These are phyloP conservation scores for Capsella rubella DNA, from an alignment of 441 rosid species.

Conservation along the genomic window DNA sequence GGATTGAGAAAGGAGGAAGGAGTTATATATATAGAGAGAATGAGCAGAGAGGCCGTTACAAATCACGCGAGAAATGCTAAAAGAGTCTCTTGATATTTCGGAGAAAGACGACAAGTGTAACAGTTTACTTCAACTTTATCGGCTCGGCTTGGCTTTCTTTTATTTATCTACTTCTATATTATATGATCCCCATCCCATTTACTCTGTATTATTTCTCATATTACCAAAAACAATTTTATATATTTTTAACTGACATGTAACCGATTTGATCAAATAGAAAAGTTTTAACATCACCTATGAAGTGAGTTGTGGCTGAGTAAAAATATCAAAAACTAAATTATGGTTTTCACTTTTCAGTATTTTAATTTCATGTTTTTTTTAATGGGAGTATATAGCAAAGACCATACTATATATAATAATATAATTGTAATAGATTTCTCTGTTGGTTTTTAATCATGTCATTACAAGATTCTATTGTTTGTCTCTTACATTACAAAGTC, in stretches of 20 bases:
- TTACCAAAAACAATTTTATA: too few relatives aligned
- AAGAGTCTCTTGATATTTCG: slow-evolving; percentile 20
- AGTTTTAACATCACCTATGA: background rate
- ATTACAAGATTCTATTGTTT: background rate
- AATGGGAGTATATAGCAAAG: background rate
- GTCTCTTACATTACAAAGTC: background rate
- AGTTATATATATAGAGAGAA: slow-evolving; percentile 8
- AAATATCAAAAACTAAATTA: background rate
- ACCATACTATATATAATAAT: background rate
- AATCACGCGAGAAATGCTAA: slow-evolving; percentile 9
- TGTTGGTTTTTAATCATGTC: background rate
- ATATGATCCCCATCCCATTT: background rate
- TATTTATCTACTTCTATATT: background rate
- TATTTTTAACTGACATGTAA: too few relatives aligned
- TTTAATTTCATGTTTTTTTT: background rate
- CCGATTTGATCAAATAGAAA: too few relatives aligned
- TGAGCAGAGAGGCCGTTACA: slow-evolving; percentile 39
- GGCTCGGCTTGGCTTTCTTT: slow-evolving; percentile 35
- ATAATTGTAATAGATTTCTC: background rate
- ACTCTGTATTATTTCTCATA: too few relatives aligned
- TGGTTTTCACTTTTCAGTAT: background rate
- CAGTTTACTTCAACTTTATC: background rate
- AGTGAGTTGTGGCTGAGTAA: too few relatives aligned
- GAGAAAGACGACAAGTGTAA: slow-evolving; percentile 20
- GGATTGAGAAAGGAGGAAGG: slow-evolving; percentile 3